These are phyloP conservation scores for Orbilia oligospora DNA, from an alignment of 2,329 filamentous ascomycete species.

Conservation along the genomic window DNA sequence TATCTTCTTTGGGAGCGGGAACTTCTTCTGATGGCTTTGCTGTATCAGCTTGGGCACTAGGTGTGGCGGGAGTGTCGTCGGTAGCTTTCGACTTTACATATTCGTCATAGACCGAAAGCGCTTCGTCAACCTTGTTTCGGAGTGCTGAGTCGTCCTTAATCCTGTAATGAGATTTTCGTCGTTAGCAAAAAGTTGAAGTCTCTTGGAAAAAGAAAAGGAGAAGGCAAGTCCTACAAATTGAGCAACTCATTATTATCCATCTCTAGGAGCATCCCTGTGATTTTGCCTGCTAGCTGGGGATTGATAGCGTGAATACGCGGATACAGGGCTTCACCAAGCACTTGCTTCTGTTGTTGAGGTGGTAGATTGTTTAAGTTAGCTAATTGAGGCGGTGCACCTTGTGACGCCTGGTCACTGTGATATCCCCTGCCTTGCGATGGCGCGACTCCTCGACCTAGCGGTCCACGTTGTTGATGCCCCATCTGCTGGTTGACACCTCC, in stretches of 20 bases:
- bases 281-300: slow-evolving; percentile 96
- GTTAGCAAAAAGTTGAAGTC: slow-evolving; percentile 64
- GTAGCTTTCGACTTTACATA: slow-evolving; percentile 88
- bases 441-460: slow-evolving; percentile 33
- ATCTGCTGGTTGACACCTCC: slow-evolving; percentile 63
- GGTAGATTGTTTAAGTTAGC: slow-evolving; percentile 72
- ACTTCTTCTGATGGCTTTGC: slow-evolving; percentile 26
- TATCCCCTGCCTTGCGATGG: slow-evolving; percentile 37
- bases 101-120: slow-evolving; percentile 96
- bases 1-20: slow-evolving; percentile 37
- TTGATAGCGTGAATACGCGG: slow-evolving; percentile 97
- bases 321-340: slow-evolving; percentile 97
- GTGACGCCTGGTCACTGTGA: slow-evolving; percentile 29
- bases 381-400: slow-evolving; percentile 25
- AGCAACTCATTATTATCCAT: slow-evolving; percentile 98
- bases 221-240: slow-evolving; percentile 81
- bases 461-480: slow-evolving; percentile 65
- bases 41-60: slow-evolving; percentile 1
- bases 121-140: slow-evolving; percentile 96
- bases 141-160: slow-evolving; percentile 91
- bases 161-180: slow-evolving; percentile 68
- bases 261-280: slow-evolving; percentile 99
- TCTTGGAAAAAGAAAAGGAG: background rate
- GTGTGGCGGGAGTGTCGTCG: slow-evolving; percentile 64
- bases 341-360: slow-evolving; percentile 93